Evolutionary conservation across 2,329 filamentous ascomycete genomes (phyloP), one percentile per base, ranked within the genome.

Genomic region (Microdochium trichocladiopsis): DNA sequence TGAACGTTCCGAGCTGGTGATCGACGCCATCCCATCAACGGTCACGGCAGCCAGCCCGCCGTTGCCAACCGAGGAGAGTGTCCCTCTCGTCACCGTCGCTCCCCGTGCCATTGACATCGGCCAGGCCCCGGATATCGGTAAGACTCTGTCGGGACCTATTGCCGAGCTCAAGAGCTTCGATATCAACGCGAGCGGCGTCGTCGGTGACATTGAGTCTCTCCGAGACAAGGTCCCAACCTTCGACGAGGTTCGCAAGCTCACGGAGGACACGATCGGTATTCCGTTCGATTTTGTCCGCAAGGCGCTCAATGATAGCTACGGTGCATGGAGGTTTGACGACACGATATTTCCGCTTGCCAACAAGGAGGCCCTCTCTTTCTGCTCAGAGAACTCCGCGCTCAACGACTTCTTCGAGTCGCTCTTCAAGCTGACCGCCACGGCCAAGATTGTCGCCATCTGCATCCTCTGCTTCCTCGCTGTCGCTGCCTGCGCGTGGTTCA

Each of bases 301-400:
- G 56, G 73, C 87, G 48, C 79, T 99, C 62, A 87, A 90, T 58
- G 72, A 84, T 14, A 84, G 79, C 31, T 80, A 94, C 62, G 80
- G 83, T 49, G 79, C 74, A 56, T 97, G 91, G 75, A 78, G 76
- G 28, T 95, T 97, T 65, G 83, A 96, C 65, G 78, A 84, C 16
- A 80, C 82, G 12, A 70, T 87, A 10, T 93, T 99, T 60, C 90
- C 92, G 0, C 79, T 96, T 2, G 91, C 94, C 1, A 73, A 86
- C 60, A 96, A 95, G 72, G 80, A 95, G 68, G 74, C 83, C 36
- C 76, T 99, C 51, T 86, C 80, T 1, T 97, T 99, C 72, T 99
- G 94, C 74, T 90, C 90, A 43, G 83, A 90, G 64, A 90, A 94
- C 70, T 80, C 89, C 58, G 83, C 81, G 28, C 87, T 99, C 68